phyloP scores from a whole-genome alignment of 1,284 basidiomycete species.

The Tilletiaria anomala region DNA sequence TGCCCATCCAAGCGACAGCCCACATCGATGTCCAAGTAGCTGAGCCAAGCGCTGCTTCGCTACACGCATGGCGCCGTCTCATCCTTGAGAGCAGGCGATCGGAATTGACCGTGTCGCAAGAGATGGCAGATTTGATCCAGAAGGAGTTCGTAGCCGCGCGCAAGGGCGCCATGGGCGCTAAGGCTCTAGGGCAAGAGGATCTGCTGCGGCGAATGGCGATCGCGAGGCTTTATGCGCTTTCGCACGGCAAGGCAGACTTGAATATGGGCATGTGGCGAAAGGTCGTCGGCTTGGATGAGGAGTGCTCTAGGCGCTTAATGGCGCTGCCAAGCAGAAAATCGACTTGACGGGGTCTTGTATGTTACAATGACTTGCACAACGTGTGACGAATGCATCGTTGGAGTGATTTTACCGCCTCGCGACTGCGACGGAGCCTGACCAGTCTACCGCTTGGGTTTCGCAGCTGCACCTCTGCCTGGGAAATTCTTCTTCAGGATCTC shows the following conservation, averaged over 20 bases:
- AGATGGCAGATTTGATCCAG: constrained; percentile 26
- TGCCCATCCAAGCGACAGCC: constrained; percentile 7
- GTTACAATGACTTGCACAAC: too few species aligned
- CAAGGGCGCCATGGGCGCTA: constrained; percentile 4
- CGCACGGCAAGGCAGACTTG: neutral
- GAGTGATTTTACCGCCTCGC: too few species aligned
- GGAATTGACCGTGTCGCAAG: constrained; percentile 10
- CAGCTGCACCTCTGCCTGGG: too few species aligned
- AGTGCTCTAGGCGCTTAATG: too few species aligned
- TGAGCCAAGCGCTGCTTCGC: constrained; percentile 1
- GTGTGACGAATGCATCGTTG: too few species aligned
- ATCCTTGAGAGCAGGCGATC: neutral
- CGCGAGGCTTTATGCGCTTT: constrained; percentile 5
- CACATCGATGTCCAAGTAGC: constrained; percentile 19
- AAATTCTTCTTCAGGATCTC: constrained; percentile 23
- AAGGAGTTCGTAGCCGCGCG: constrained; percentile 27
- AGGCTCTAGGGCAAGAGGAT: constrained; percentile 16
- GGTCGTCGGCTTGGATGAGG: neutral
- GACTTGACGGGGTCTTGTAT: too few species aligned
- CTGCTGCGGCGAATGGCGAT: constrained; percentile 19
- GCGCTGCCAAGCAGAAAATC: too few species aligned
- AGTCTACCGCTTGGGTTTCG: too few species aligned
- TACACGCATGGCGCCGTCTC: neutral
- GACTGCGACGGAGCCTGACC: too few species aligned
- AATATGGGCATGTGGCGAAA: neutral